Conservation (phyloP, 2,329 filamentous ascomycete species). For the Venturia carpophila region DNA sequence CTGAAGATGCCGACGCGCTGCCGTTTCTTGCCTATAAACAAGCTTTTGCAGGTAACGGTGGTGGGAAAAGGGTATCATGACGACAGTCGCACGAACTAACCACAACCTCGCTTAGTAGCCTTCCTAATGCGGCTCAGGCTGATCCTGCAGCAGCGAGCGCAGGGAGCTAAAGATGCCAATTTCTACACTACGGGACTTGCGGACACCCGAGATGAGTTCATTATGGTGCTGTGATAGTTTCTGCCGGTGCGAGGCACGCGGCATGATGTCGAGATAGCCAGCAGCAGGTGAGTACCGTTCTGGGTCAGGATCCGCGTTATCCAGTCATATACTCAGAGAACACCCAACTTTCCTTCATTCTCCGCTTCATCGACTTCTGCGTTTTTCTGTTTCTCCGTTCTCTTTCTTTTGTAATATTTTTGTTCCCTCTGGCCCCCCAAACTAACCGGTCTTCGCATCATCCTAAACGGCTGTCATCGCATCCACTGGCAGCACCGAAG, state of each 20-base stretch:
- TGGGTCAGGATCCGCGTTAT: not conserved
- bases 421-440: not conserved
- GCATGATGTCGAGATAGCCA: conserved; percentile 3
- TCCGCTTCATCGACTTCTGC: not conserved
- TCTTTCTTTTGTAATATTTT: not conserved
- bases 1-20: too few species aligned
- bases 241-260: not conserved
- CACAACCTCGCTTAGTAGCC: not conserved
- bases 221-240: not conserved
- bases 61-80: not conserved
- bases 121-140: not conserved
- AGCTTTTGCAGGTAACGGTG: conserved; percentile 1
- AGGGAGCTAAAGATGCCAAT: not conserved
- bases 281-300: not conserved
- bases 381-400: not conserved
- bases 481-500: not conserved
- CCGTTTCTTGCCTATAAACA: not conserved
- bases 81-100: not conserved
- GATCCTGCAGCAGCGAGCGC: not conserved
- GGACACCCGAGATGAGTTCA: conserved; percentile 1
- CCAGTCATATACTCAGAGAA: not conserved
- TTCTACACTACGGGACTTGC: not conserved
- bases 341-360: not conserved
- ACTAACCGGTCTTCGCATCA: not conserved
- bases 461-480: not conserved